Conservation (phyloP, 2,329 filamentous ascomycete genomes). For the Aspergillus novofumigatus region DNA sequence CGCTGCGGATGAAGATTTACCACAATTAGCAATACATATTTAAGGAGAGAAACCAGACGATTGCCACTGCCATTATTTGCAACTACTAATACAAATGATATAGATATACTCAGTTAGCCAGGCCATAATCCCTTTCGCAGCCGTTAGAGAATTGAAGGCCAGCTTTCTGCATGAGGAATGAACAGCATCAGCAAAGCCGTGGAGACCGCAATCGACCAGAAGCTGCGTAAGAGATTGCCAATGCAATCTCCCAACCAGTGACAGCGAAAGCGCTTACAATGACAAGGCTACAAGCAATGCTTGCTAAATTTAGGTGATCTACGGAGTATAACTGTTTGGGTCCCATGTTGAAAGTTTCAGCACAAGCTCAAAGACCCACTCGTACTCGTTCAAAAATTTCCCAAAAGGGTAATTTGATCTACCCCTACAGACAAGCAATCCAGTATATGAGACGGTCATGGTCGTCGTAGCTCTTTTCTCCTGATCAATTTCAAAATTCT, state of each 20-base stretch:
- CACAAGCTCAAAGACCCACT: slow-evolving; percentile 2
- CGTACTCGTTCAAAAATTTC: slow-evolving; percentile 29
- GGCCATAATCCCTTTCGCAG: neutral
- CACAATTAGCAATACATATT: no score
- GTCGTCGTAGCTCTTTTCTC: neutral
- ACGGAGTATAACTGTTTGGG: no score
- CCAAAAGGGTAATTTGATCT: slow-evolving; percentile 14
- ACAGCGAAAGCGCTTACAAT: neutral
- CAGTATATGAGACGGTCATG: neutral
- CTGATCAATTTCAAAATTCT: neutral
- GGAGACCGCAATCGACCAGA: neutral
- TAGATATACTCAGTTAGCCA: neutral
- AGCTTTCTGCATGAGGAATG: neutral
- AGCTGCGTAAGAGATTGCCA: neutral
- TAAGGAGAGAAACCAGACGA: no score
- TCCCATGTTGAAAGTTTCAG: neutral
- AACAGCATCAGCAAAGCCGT: neutral
- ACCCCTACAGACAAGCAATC: neutral
- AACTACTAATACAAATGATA: neutral
- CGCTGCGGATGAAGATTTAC: no score
- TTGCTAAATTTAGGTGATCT: neutral
- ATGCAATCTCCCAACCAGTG: neutral
- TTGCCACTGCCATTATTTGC: no score
- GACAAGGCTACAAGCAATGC: neutral
- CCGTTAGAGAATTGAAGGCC: neutral